Percentiles rank a stretch among this genome's conserved stretches.
Evolutionary conservation across 345 rosid species (phyloP).

Genomic region (Populus alba): DNA sequence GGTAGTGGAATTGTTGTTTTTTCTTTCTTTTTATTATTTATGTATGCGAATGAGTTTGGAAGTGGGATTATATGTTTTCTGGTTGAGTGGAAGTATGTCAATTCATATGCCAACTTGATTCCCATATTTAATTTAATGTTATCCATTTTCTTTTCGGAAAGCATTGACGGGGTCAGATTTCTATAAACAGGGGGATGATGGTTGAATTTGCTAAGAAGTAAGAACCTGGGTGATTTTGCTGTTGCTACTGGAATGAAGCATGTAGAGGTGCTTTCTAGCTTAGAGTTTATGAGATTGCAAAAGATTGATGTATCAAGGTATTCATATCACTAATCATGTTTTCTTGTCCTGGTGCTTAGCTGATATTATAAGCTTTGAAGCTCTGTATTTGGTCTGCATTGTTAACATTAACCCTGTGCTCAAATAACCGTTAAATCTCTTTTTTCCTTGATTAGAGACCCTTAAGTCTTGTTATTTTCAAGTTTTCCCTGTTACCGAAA

Average conservation of each 20-base stretch:
- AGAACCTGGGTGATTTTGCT: conserved; percentile 73
- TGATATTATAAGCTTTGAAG: background rate
- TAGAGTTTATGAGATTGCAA: conserved; percentile 86
- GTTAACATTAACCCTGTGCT: background rate
- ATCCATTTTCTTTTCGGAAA: background rate
- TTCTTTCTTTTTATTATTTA: background rate
- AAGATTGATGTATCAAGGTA: conserved; percentile 85
- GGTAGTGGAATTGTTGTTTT: conserved; percentile 37
- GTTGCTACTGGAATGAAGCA: conserved; percentile 69
- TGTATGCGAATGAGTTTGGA: background rate
- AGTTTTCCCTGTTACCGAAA: background rate
- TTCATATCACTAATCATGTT: background rate
- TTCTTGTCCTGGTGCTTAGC: background rate
- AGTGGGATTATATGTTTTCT: background rate
- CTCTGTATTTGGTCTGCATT: background rate
- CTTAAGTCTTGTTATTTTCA: background rate
- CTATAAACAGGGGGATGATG: conserved; percentile 73
- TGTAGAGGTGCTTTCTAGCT: conserved; percentile 66
- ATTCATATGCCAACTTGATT: too few species aligned
- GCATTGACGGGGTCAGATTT: background rate
- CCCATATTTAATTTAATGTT: background rate
- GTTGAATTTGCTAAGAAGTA: conserved; percentile 62
- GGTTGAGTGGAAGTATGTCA: background rate
- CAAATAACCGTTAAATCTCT: background rate
- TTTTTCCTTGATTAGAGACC: background rate